phyloP scores from a whole-genome alignment of 306 rosid species.

The Astragalus membranaceus region DNA sequence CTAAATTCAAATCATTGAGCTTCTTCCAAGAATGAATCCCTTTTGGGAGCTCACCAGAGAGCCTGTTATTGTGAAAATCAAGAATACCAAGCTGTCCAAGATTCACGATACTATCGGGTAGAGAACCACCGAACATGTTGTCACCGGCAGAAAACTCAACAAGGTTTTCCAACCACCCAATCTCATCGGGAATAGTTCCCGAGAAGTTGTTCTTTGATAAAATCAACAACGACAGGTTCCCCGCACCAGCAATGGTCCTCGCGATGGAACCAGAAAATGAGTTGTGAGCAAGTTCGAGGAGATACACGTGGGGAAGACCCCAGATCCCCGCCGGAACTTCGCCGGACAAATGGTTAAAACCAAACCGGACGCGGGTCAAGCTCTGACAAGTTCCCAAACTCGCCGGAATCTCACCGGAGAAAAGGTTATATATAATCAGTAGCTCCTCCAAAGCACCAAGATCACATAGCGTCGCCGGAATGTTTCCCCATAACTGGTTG shows the following conservation, averaged over 20 bases:
- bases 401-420: conserved; percentile 74
- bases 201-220: conserved; percentile 59
- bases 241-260: conserved; percentile 63
- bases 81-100: conserved; percentile 55
- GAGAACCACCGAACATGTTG: conserved; percentile 46
- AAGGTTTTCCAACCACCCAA: conserved; percentile 64
- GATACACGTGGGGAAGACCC: conserved; percentile 66
- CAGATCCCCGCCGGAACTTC: conserved; percentile 76
- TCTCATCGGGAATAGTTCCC: conserved; percentile 68
- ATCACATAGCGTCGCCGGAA: conserved; percentile 65
- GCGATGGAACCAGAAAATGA: conserved; percentile 58
- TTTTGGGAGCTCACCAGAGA: conserved; percentile 58
- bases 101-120: conserved; percentile 55
- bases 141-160: conserved; percentile 45
- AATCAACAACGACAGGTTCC: conserved; percentile 47
- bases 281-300: conserved; percentile 65
- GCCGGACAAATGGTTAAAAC: conserved; percentile 56
- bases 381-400: conserved; percentile 60
- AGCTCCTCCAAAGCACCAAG: conserved; percentile 58
- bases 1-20: conserved; percentile 76
- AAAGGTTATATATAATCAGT: conserved; percentile 42
- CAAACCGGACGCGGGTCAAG: conserved; percentile 56
- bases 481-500: conserved; percentile 58
- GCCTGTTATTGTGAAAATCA: conserved; percentile 61
- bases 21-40: conserved; percentile 45